phyloP scores from a whole-genome alignment of 768 basidiomycete genomes.

The Brasilioporus rufonigricans region DNA sequence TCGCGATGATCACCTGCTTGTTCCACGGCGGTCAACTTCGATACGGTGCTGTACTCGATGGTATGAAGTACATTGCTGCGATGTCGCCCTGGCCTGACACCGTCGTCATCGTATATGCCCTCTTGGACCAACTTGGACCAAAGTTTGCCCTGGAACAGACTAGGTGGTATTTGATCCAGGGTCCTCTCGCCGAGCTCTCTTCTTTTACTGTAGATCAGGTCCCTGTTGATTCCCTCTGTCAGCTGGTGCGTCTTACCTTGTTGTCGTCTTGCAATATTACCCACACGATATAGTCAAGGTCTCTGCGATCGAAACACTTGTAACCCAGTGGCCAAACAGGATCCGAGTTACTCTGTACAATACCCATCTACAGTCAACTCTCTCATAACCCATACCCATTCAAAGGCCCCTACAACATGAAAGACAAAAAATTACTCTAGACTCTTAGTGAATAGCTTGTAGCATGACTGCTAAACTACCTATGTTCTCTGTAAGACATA shows the following conservation, averaged over 20 bases:
- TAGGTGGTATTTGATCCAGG: conserved; percentile 13
- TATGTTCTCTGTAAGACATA: no score
- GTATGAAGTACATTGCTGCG: conserved; percentile 8
- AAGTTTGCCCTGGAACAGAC: conserved; percentile 8
- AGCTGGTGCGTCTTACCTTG: conserved; percentile 12
- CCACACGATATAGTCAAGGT: conserved; percentile 12
- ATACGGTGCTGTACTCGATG: conserved; percentile 1
- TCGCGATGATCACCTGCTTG: conserved; percentile 15
- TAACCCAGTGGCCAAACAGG: conserved; percentile 6
- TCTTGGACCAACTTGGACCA: conserved; percentile 18
- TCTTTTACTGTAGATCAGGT: conserved; percentile 1
- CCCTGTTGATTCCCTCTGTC: conserved; percentile 12
- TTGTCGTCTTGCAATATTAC: not conserved
- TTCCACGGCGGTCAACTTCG: conserved; percentile 13
- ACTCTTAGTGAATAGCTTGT: no score
- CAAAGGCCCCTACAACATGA: no score
- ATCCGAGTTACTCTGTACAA: conserved; percentile 6
- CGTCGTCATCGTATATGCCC: conserved; percentile 9
- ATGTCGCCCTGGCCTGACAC: conserved; percentile 21
- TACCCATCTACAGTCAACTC: no score
- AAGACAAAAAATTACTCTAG: no score
- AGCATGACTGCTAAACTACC: no score
- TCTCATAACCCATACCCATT: no score
- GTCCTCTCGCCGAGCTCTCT: conserved; percentile 8
- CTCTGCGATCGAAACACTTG: conserved; percentile 9